Percentiles rank a stretch among this genome's conserved stretches.
Conservation (phyloP, 805 yeast species). For the Sugiyamaella smithiae region DNA sequence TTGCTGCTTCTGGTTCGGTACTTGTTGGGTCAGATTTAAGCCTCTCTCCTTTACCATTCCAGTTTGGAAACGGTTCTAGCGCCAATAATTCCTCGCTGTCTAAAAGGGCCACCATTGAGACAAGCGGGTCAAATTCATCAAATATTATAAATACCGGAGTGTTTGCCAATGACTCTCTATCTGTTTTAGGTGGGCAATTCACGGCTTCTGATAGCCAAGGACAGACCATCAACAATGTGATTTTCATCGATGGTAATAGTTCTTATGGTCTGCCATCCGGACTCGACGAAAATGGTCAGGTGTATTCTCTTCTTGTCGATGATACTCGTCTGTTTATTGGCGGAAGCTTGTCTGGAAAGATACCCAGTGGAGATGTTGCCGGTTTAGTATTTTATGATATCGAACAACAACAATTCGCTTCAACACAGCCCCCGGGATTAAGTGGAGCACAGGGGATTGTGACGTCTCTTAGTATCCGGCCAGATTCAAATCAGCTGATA, state of each 20-base stretch:
- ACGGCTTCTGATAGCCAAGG: constrained; percentile 33
- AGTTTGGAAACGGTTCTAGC: constrained; percentile 12
- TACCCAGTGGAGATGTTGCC: constrained; percentile 27
- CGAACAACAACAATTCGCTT: constrained; percentile 39
- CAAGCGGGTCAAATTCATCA: background rate
- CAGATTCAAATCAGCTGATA: constrained; percentile 44
- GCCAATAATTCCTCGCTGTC: constrained; percentile 8
- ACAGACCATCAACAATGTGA: constrained; percentile 29
- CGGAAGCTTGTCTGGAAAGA: constrained; percentile 32
- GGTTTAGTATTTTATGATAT: constrained; percentile 58
- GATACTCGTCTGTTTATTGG: constrained; percentile 31
- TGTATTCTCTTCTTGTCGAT: constrained; percentile 28
- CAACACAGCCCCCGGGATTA: constrained; percentile 48
- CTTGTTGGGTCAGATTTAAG: constrained; percentile 16
- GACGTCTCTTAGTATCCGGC: constrained; percentile 40
- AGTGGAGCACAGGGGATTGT: constrained; percentile 42
- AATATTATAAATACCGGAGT: constrained; percentile 37
- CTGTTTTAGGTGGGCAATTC: constrained; percentile 63
- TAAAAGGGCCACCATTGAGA: constrained; percentile 16
- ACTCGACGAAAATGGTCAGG: constrained; percentile 17
- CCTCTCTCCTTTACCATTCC: constrained; percentile 22
- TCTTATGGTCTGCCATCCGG: constrained; percentile 25
- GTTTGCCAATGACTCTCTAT: constrained; percentile 46
- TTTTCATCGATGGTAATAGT: constrained; percentile 31
- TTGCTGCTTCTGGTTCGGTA: constrained; percentile 32